A percentile compares a stretch with the other conserved stretches of the same genome.
Evolutionary conservation across 768 basidiomycete genomes (phyloP).

Genomic region (Mycena olivaceomarginata): DNA sequence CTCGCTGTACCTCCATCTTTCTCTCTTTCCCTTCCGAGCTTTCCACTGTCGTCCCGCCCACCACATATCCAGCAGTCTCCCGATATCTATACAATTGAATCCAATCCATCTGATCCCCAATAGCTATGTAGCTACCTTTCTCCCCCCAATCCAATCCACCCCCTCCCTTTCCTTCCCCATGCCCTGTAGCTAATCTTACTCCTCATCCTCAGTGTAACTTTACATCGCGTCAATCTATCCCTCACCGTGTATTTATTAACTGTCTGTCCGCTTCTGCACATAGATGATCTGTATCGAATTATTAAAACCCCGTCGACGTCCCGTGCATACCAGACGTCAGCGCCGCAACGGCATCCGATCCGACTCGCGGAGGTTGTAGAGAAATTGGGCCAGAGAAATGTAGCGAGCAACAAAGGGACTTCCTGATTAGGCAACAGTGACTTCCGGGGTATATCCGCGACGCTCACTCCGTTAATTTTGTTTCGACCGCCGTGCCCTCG

Average conservation of each 20-base stretch:
- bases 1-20: neutral
- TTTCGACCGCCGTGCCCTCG: slow-evolving; percentile 19
- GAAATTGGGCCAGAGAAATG: neutral
- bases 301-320: neutral
- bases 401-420: slow-evolving; percentile 21
- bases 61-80: slow-evolving; percentile 11
- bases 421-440: slow-evolving; percentile 8
- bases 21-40: neutral
- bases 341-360: neutral
- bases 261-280: neutral
- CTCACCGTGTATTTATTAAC: slow-evolving; percentile 28
- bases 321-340: slow-evolving; percentile 3
- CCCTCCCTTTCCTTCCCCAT: neutral
- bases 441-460: slow-evolving; percentile 1
- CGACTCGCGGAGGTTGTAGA: neutral
- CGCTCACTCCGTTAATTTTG: neutral
- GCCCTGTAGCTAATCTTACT: slow-evolving; percentile 1
- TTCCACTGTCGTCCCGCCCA: neutral
- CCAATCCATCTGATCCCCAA: too few species aligned
- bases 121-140: too few species aligned
- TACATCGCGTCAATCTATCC: neutral
- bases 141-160: too few species aligned
- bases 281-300: slow-evolving; percentile 28
- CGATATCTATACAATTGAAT: too few species aligned
- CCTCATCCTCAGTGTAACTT: slow-evolving; percentile 8